phyloP scores from a whole-genome alignment of 2,329 filamentous ascomycete species.

The Cucurbitaria berberidis region DNA sequence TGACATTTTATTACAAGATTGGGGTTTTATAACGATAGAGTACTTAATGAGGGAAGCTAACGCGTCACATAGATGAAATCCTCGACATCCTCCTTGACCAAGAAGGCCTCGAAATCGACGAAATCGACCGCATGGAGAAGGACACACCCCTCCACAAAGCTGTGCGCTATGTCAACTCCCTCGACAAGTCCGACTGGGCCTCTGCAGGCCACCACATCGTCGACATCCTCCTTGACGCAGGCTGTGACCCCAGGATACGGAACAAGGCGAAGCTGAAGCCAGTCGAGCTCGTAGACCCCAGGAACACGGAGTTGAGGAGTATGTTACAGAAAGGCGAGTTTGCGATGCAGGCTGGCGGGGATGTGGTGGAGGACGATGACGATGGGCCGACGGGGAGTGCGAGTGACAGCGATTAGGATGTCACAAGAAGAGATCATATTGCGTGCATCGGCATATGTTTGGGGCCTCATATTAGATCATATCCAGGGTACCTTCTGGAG shows the following conservation, averaged over 20 bases:
- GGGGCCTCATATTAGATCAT: neutral
- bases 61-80: conserved; percentile 66
- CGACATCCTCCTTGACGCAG: conserved; percentile 83
- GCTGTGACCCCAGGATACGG: conserved; percentile 66
- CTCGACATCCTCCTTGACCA: conserved; percentile 85
- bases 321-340: conserved; percentile 76
- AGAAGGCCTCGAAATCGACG: conserved; percentile 84
- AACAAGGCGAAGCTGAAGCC: conserved; percentile 79
- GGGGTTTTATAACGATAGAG: no score
- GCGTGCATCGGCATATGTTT: neutral
- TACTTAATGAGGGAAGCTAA: conserved; percentile 1
- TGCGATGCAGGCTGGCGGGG: conserved; percentile 55
- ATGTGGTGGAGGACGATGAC: conserved; percentile 58
- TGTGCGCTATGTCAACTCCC: conserved; percentile 75
- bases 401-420: conserved; percentile 52
- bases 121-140: conserved; percentile 70
- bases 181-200: conserved; percentile 67
- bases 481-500: conserved; percentile 2
- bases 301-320: conserved; percentile 66
- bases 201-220: conserved; percentile 73
- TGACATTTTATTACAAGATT: neutral
- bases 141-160: conserved; percentile 83
- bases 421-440: conserved; percentile 3
- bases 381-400: conserved; percentile 56
- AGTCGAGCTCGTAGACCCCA: conserved; percentile 74